These are phyloP conservation scores for Rubroboletus satanas DNA, from an alignment of 768 basidiomycete genomes.

Conservation along the genomic window DNA sequence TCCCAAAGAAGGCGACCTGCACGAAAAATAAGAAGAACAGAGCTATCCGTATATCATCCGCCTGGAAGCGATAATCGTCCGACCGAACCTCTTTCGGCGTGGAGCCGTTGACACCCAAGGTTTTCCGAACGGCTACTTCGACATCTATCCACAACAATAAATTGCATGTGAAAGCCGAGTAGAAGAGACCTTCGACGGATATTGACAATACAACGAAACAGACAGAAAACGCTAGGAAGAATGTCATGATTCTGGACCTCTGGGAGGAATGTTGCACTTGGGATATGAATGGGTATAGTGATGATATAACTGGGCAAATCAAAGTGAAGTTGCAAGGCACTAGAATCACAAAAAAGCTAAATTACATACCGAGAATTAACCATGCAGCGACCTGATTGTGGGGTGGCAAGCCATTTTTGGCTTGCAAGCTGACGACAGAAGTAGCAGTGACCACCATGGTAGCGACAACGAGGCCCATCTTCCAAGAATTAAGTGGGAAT, in stretches of 20 bases:
- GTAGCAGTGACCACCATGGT: slow-evolving; percentile 52
- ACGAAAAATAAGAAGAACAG: slow-evolving; percentile 84
- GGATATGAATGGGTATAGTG: slow-evolving; percentile 48
- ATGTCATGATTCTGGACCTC: slow-evolving; percentile 51
- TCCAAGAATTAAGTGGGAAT: background rate
- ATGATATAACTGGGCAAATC: slow-evolving; percentile 47
- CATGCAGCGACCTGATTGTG: slow-evolving; percentile 62
- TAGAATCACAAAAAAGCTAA: background rate
- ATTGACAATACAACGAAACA: slow-evolving; percentile 80
- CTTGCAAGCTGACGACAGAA: slow-evolving; percentile 58
- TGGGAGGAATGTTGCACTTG: slow-evolving; percentile 35
- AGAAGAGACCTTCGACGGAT: slow-evolving; percentile 79
- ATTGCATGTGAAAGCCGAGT: slow-evolving; percentile 59
- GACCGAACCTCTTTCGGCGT: background rate
- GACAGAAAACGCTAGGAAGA: slow-evolving; percentile 69
- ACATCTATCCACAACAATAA: slow-evolving; percentile 66
- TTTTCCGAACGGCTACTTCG: slow-evolving; percentile 39
- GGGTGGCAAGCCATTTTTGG: slow-evolving; percentile 61
- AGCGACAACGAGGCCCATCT: slow-evolving; percentile 45
- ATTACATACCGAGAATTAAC: slow-evolving; percentile 55
- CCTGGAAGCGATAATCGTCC: slow-evolving; percentile 41
- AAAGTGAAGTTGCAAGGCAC: background rate
- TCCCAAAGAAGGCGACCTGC: slow-evolving; percentile 84
- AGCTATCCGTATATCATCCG: slow-evolving; percentile 68
- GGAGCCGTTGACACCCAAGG: background rate